Evolutionary conservation across 305 asterid genomes (phyloP).

Genomic region (Solanum hybrid): DNA sequence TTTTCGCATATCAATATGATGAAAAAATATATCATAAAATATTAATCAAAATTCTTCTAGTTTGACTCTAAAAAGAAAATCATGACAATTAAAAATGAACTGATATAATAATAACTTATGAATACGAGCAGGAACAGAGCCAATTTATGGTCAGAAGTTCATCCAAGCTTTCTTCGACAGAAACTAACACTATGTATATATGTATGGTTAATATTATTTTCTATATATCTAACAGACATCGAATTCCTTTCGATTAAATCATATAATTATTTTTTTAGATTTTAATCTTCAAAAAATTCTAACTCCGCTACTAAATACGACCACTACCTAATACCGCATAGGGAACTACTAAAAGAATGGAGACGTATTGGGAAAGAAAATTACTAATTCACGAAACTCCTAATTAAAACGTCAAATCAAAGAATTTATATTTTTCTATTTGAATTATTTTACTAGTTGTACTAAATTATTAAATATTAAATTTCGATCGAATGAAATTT

Average conservation of each 20-base stretch:
- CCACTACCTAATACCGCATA: neutral
- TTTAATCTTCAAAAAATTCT: too few relatives aligned
- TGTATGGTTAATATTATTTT: too few relatives aligned
- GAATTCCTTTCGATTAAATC: fast-evolving
- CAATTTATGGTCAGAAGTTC: neutral
- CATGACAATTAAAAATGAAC: too few relatives aligned
- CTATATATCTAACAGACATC: too few relatives aligned
- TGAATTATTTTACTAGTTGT: neutral
- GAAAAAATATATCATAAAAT: too few relatives aligned
- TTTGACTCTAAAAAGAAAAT: too few relatives aligned
- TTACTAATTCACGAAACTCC: neutral
- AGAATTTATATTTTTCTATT: neutral
- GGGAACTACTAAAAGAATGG: neutral
- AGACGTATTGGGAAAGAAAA: neutral
- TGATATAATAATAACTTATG: neutral
- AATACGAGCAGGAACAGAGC: neutral
- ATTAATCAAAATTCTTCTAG: too few relatives aligned
- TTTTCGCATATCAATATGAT: too few relatives aligned
- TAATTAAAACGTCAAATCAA: neutral
- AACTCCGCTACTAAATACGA: too few relatives aligned
- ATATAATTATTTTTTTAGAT: fast-evolving
- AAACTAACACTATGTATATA: too few relatives aligned
- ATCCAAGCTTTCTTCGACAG: neutral
- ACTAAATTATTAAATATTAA: neutral
- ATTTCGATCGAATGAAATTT: neutral